Evolutionary conservation across 805 yeast genomes (phyloP).

Genomic region (Hanseniaspora pseudoguilliermondii): DNA sequence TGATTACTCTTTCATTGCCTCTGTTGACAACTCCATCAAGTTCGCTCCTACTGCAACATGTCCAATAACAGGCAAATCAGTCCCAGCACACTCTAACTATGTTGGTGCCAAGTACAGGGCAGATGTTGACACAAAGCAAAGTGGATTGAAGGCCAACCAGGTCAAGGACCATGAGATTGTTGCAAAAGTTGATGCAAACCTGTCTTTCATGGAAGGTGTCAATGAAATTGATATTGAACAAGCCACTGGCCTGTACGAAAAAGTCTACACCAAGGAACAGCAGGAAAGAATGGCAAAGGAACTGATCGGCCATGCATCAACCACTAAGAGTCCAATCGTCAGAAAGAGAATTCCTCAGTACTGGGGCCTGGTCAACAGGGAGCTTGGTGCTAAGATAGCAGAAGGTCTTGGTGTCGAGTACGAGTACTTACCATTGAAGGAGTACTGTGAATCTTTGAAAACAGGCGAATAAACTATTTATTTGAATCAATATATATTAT

Average conservation of each 20-base stretch:
- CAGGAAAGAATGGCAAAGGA: constrained; percentile 29
- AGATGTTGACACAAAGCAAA: constrained; percentile 16
- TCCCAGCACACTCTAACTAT: constrained; percentile 23
- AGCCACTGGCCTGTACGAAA: constrained; percentile 33
- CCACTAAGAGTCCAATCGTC: constrained; percentile 23
- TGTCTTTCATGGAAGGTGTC: constrained; percentile 31
- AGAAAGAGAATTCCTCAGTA: constrained; percentile 31
- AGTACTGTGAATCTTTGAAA: constrained; percentile 19
- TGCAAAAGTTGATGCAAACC: constrained; percentile 25
- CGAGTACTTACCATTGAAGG: constrained; percentile 26
- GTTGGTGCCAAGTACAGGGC: constrained; percentile 18
- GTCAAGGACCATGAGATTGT: constrained; percentile 23
- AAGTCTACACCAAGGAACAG: constrained; percentile 28
- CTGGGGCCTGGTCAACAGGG: constrained; percentile 33
- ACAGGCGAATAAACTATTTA: background rate
- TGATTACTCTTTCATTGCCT: constrained; percentile 42
- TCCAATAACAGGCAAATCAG: constrained; percentile 19
- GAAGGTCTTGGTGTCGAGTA: constrained; percentile 32
- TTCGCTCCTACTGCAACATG: constrained; percentile 13
- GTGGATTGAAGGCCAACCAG: constrained; percentile 21
- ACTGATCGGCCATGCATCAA: constrained; percentile 31
- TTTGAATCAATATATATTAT: background rate
- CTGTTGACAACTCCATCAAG: constrained; percentile 25
- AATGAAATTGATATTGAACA: constrained; percentile 36
- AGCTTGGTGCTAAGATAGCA: constrained; percentile 32